These are phyloP conservation scores for Clavispora asparagi DNA, from an alignment of 805 yeast genomes.

Conservation along the genomic window DNA sequence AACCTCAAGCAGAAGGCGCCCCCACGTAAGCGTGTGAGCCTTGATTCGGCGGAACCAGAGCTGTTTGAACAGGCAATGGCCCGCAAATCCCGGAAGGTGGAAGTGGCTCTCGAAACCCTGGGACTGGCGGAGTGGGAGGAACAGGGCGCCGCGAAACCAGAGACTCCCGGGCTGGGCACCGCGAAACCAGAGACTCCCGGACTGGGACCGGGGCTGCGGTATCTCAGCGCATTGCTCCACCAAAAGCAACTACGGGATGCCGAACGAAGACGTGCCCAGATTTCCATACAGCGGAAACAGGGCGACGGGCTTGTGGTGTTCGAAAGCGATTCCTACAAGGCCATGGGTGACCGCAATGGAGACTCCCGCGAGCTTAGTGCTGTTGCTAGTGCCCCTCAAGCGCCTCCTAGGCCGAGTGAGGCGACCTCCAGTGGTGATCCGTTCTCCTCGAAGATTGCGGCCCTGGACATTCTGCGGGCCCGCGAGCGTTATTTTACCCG, in stretches of 20 bases:
- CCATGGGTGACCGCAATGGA: not conserved
- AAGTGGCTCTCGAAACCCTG: too few species aligned
- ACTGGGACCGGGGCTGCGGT: not conserved
- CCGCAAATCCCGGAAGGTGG: not conserved
- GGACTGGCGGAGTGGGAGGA: too few species aligned
- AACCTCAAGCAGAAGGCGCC: not conserved
- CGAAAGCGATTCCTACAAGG: not conserved
- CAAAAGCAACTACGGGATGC: not conserved
- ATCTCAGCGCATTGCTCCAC: not conserved
- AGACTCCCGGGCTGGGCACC: too few species aligned
- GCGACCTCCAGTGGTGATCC: too few species aligned
- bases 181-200: too few species aligned
- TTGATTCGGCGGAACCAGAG: not conserved
- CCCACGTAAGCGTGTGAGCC: not conserved
- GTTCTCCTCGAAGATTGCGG: not conserved
- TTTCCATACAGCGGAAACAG: not conserved
- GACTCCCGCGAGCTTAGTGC: too few species aligned
- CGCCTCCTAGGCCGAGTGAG: too few species aligned
- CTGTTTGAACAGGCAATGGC: not conserved
- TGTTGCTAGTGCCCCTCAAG: too few species aligned
- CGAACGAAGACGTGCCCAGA: not conserved
- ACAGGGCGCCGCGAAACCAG: too few species aligned
- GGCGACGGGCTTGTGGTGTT: conserved; percentile 1
- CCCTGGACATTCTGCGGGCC: not conserved
- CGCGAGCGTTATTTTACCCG: not conserved